These are phyloP conservation scores for Pleurotus platypus DNA, from an alignment of 768 basidiomycete genomes.

Conservation along the genomic window DNA sequence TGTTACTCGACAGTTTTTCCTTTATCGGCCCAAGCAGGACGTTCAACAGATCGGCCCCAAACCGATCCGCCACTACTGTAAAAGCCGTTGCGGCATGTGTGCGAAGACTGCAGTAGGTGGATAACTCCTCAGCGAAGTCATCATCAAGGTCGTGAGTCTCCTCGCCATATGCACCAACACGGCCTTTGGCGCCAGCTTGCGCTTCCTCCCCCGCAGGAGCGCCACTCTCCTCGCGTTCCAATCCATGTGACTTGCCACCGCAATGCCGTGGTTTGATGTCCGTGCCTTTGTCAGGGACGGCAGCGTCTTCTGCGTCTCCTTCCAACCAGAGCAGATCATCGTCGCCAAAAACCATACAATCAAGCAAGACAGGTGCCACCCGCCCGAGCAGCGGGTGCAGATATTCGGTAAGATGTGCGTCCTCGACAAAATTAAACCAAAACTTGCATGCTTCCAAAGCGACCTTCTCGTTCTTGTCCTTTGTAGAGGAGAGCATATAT, in stretches of 20 bases:
- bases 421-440: conserved; percentile 98
- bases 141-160: conserved; percentile 81
- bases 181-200: conserved; percentile 32
- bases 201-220: conserved; percentile 17
- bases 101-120: conserved; percentile 97
- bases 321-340: conserved; percentile 93
- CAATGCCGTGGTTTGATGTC: conserved; percentile 98
- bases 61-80: conserved; percentile 93
- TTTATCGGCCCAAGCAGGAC: conserved; percentile 88
- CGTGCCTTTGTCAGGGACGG: conserved; percentile 86
- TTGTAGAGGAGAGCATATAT: conserved; percentile 98
- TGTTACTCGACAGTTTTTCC: conserved; percentile 86
- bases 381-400: conserved; percentile 83
- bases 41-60: conserved; percentile 81
- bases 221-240: conserved; percentile 67
- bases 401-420: conserved; percentile 79
- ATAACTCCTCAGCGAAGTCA: conserved; percentile 94
- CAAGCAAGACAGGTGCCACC: conserved; percentile 91
- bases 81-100: conserved; percentile 98
- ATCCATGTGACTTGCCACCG: conserved; percentile 77
- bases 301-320: conserved; percentile 84
- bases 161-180: conserved; percentile 70
- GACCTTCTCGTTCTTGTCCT: conserved; percentile 95
- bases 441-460: conserved; percentile 99
- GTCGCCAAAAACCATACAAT: conserved; percentile 97